Base-by-base conservation (phyloP, 192 early-diverging fungal species). In the Chytriomyces confervae region DNA sequence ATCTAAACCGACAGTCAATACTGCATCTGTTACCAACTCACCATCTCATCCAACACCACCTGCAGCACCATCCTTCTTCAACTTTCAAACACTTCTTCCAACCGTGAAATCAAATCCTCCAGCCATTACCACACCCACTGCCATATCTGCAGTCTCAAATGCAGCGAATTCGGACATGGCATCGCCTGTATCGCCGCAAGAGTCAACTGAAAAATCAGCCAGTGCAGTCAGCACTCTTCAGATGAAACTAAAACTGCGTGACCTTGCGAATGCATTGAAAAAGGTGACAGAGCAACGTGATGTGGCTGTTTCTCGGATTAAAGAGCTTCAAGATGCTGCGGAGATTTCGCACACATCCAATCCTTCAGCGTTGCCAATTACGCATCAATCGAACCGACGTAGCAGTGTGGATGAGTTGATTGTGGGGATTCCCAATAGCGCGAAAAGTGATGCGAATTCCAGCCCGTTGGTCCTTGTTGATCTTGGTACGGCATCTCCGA, bases 241-340 rank as follows among this genome's bases (percentile, higher is more conserved):
- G 36, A 61, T 83, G 44, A 83, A 83, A 62, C 67, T 83, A 46
- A 81, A 84, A 69, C 27, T 84, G 46, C 76, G 83, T 6, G 79
- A 84, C n/a, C 69, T 84, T 43, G 68, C 83, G 11, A 63, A 36
- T n/a, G 61, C 74, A 8, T 60, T 84, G 51, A 74, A 79, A 51
- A 81, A 71, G 47, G 71, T 71, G 13, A 75, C 67, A 3, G 79
- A 80, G 24, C 74, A 84, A 64, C 79, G 83, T 6, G 73, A 84
- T 62, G 24, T 48, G 18, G 83, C 83, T 45, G 61, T 75, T 53
- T 53, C 53, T 36, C 53, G 71, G 23, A 69, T 69, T 36, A 77
- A 84, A 50, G 66, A 81, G 50, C 67, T 84, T 7, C 57, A 72
- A 27, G 46, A 66, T 20, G 53, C 53, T 20, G 47, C 20, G 23